Conservation (phyloP, 1,284 basidiomycete genomes). For the Retiboletus fuscus region DNA sequence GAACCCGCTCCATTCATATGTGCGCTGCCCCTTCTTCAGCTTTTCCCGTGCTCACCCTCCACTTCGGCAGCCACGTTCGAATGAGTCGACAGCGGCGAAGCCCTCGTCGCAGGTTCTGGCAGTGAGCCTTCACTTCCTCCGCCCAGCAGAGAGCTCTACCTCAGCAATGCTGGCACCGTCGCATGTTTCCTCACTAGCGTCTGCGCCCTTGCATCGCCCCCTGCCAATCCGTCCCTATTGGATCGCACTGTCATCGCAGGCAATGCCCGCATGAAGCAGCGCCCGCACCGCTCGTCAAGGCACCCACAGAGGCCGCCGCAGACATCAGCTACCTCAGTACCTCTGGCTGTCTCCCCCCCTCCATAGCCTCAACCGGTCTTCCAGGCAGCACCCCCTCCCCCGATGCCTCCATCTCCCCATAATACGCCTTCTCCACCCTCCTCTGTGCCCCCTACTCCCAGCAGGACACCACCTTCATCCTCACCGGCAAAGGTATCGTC, state of each 20-base stretch:
- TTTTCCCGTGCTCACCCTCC: conserved; percentile 18
- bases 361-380: conserved; percentile 87
- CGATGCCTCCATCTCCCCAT: conserved; percentile 94
- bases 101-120: conserved; percentile 90
- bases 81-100: conserved; percentile 96
- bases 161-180: conserved; percentile 97
- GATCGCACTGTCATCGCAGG: conserved; percentile 88
- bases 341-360: conserved; percentile 89
- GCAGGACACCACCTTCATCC: conserved; percentile 86
- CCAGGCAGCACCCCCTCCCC: conserved; percentile 88
- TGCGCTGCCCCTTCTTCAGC: conserved; percentile 46
- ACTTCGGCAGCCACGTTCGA: conserved; percentile 84
- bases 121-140: conserved; percentile 85
- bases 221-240: conserved; percentile 51
- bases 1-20: conserved; percentile 95
- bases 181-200: conserved; percentile 98
- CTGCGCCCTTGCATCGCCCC: conserved; percentile 82
- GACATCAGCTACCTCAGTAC: conserved; percentile 83
- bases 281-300: conserved; percentile 94
- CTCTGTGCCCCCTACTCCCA: conserved; percentile 95
- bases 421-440: conserved; percentile 98
- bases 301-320: conserved; percentile 86
- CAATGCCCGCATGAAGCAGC: conserved; percentile 98
- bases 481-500: conserved; percentile 81
- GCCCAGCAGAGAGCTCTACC: conserved; percentile 89